Base-by-base conservation (phyloP, 306 rosid species). In the Ziziphus jujuba region DNA sequence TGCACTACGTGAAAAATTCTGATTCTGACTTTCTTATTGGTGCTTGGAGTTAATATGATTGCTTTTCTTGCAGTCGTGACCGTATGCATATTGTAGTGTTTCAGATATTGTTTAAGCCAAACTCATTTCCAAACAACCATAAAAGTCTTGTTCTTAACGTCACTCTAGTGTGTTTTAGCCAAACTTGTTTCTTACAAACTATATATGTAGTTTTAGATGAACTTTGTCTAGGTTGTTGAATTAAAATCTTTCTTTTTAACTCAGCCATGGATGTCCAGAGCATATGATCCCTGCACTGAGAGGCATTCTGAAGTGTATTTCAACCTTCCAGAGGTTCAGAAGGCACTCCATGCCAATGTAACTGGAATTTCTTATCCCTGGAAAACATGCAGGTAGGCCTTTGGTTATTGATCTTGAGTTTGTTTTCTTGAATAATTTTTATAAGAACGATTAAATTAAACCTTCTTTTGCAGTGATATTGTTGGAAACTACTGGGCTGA, bases 261-360 rank as follows among this genome's bases (percentile, higher is more conserved):
- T 33, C 84, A 95, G 99, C 96, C 99, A 59, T 90, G 99, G 97
- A 90, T 90, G 96, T 90, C 87, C 31, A 76, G 92, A 75, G 96
- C 89, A 57, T 90, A 95, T 24, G 99, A 95, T 85, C 99, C 99
- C 8, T 95, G 99, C 77, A 84, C 97, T 0, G 95, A 85, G 79
- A 87, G 99, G 83, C 60, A 87, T 65, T 87, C 99, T 3, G 77
- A 77, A 44, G 70, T 54, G 77, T 95, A 95, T 78, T 95, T 85
- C 85, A 95, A 95, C 72, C 91, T 20, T 64, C 99, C 97, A 11
- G 92, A 85, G 43, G 97, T 95, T 87, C 99, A 90, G 78, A 76
- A 82, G 77, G 96, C 99, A 60, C 68, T 95, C 63, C 97, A 88
- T 85, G 97, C 97, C 77, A 95, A 95, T 79, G 79, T 87, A 36